Percentiles rank a stretch among this genome's conserved stretches.
Conservation (phyloP, 1,139 yeast species). For the Yamadazyma friedrichii region DNA sequence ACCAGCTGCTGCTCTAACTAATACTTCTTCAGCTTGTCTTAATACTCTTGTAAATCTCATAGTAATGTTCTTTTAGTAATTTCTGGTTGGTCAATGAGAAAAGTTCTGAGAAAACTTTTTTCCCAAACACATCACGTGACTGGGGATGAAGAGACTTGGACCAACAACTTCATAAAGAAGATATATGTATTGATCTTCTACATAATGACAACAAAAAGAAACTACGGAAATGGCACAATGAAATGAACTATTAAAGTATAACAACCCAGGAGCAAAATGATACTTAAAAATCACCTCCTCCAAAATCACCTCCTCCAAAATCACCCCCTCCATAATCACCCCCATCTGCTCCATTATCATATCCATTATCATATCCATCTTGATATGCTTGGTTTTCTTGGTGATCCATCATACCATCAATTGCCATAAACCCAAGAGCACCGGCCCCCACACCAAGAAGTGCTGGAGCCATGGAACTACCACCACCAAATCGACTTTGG, state of each 20-base stretch:
- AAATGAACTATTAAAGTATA: too few relatives aligned
- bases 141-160: too few relatives aligned
- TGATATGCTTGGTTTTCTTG: slow-evolving; percentile 16
- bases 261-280: too few relatives aligned
- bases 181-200: too few relatives aligned
- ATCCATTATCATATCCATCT: slow-evolving; percentile 35
- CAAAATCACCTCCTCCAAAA: slow-evolving; percentile 15
- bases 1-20: slow-evolving; percentile 66
- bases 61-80: slow-evolving; percentile 18
- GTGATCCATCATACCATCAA: slow-evolving; percentile 4
- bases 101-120: slow-evolving; percentile 4
- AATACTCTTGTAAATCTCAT: slow-evolving; percentile 48
- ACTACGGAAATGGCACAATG: too few relatives aligned
- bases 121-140: neutral
- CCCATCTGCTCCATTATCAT: slow-evolving; percentile 17
- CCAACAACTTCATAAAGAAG: too few relatives aligned
- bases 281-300: slow-evolving; percentile 8
- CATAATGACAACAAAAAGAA: neutral
- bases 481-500: slow-evolving; percentile 17
- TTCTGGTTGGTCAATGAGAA: slow-evolving; percentile 26
- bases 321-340: slow-evolving; percentile 30
- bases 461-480: slow-evolving; percentile 25
- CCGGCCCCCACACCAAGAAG: slow-evolving; percentile 83
- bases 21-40: slow-evolving; percentile 56
- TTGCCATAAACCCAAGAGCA: slow-evolving; percentile 25